Percentiles rank a stretch among this genome's conserved stretches.
These are phyloP conservation scores for Cordyceps cicadae DNA, from an alignment of 2,329 filamentous ascomycete species.

Conservation along the genomic window DNA sequence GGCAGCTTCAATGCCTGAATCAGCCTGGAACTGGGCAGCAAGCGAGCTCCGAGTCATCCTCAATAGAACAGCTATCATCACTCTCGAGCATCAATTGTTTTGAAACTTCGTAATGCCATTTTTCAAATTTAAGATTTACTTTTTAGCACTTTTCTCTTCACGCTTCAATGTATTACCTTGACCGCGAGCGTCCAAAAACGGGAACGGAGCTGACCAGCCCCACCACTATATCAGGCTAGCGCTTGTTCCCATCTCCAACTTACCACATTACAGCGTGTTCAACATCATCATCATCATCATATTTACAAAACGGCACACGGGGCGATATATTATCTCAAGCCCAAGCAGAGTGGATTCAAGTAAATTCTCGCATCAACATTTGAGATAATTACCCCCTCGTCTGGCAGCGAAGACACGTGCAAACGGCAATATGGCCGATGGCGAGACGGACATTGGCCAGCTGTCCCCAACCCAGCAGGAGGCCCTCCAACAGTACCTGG, in stretches of 20 bases:
- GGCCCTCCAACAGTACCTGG: slow-evolving; percentile 78
- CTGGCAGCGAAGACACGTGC: too few relatives aligned
- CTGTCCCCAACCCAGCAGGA: slow-evolving; percentile 73
- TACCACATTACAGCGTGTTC: neutral
- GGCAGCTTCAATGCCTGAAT: neutral
- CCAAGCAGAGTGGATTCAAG: too few relatives aligned
- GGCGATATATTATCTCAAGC: neutral
- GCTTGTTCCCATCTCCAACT: neutral
- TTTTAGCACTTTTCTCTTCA: neutral
- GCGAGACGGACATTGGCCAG: slow-evolving; percentile 48
- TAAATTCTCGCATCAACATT: neutral
- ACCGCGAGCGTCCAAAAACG: neutral
- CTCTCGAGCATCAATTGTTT: too few relatives aligned
- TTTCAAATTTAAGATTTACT: neutral
- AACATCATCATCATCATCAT: neutral
- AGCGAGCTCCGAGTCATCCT: too few relatives aligned
- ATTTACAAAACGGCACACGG: neutral
- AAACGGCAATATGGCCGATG: slow-evolving; percentile 25
- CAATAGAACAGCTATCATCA: too few relatives aligned
- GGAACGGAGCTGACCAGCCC: neutral
- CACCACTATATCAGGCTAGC: slow-evolving; percentile 7
- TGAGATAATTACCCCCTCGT: neutral
- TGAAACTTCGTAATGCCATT: neutral
- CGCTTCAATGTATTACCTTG: too few relatives aligned
- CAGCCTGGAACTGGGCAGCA: neutral